A percentile compares a stretch with the other conserved stretches of the same genome.
phyloP scores from a whole-genome alignment of 768 basidiomycete genomes.

The Megacollybia marginata region DNA sequence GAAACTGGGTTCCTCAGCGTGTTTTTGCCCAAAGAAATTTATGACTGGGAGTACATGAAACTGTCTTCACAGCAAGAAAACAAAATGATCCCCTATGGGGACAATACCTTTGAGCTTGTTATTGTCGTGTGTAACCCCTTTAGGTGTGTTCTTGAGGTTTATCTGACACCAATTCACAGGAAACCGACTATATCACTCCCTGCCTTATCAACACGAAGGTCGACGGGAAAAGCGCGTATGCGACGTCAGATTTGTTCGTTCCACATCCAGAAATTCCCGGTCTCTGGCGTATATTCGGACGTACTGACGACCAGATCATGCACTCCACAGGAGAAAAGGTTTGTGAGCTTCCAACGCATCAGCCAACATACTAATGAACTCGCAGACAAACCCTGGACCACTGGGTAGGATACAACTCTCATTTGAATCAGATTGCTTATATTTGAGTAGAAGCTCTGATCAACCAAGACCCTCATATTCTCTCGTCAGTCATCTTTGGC shows the following conservation, averaged over 20 bases:
- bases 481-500: conserved; percentile 26
- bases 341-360: background rate
- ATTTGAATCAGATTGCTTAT: conserved; percentile 5
- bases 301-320: conserved; percentile 34
- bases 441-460: conserved; percentile 27
- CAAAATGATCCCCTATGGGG: conserved; percentile 23
- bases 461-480: conserved; percentile 17
- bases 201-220: conserved; percentile 25
- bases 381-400: conserved; percentile 26
- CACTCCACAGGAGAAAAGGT: conserved; percentile 30
- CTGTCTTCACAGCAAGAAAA: conserved; percentile 11
- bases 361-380: background rate
- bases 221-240: conserved; percentile 30
- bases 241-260: conserved; percentile 34
- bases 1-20: background rate
- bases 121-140: conserved; percentile 22
- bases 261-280: conserved; percentile 35
- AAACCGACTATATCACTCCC: conserved; percentile 11
- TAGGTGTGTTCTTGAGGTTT: background rate
- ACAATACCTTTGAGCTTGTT: conserved; percentile 28
- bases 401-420: conserved; percentile 14
- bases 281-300: conserved; percentile 29
- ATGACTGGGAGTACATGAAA: conserved; percentile 29
- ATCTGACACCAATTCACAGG: conserved; percentile 3
- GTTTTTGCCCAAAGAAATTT: background rate